A percentile compares a stretch with the other conserved stretches of the same genome.
These are phyloP conservation scores for Colletotrichum costaricense DNA, from an alignment of 2,329 filamentous ascomycete genomes.

Conservation along the genomic window DNA sequence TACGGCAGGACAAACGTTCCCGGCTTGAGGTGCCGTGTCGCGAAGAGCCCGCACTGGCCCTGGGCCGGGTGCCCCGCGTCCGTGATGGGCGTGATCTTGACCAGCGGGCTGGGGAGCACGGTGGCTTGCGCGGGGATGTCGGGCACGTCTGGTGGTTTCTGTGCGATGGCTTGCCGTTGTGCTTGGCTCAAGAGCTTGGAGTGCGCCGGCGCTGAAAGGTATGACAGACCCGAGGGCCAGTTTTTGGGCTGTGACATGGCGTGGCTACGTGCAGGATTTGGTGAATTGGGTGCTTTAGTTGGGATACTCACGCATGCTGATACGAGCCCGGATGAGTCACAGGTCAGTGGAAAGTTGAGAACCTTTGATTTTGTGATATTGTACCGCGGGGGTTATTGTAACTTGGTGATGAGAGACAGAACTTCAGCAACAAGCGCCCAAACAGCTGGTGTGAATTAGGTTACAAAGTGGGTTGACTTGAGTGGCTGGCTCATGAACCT, in stretches of 20 bases:
- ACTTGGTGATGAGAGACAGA: background rate
- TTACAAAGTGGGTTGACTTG: background rate
- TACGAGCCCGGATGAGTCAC: background rate
- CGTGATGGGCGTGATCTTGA: constrained; percentile 65
- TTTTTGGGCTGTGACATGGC: constrained; percentile 57
- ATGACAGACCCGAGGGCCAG: constrained; percentile 66
- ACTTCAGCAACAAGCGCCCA: background rate
- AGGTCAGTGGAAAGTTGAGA: background rate
- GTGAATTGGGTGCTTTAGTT: too few relatives aligned
- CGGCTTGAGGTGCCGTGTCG: constrained; percentile 62
- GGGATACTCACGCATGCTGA: background rate
- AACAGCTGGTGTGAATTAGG: background rate
- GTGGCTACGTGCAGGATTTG: too few relatives aligned
- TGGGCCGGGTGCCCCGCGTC: constrained; percentile 65
- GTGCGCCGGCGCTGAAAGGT: constrained; percentile 62
- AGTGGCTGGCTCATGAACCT: background rate
- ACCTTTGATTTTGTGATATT: background rate
- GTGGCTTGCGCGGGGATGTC: constrained; percentile 49
- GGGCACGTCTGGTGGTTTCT: constrained; percentile 38
- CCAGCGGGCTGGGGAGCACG: constrained; percentile 58
- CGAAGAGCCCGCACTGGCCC: constrained; percentile 71
- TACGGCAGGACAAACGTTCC: constrained; percentile 71
- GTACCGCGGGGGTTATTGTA: background rate
- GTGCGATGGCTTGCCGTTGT: constrained; percentile 54
- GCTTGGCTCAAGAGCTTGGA: constrained; percentile 55